Evolutionary conservation across 2,329 filamentous ascomycete species (phyloP), one percentile per base, ranked within the genome.

Genomic region (Penicillium brasilianum): DNA sequence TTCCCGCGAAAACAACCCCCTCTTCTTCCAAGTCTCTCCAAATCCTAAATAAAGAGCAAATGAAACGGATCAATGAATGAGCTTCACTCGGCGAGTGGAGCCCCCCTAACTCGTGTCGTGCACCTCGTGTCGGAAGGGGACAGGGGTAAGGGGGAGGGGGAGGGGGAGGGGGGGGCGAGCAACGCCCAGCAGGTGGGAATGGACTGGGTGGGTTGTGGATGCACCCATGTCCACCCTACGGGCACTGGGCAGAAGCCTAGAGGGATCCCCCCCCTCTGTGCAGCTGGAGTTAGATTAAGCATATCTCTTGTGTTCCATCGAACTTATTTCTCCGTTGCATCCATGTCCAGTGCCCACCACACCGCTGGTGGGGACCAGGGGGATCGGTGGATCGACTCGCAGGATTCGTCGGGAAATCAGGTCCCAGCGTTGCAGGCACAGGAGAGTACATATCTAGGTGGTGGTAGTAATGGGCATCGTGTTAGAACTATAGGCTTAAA

Each of bases 221-320:
- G 41, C 49, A 16, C 2, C 50, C 32, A 53, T 50, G 48, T 30
- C 50, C 50, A 50, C 32, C 14, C 58, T 57, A 50, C 57, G 11
- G 32, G 32, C 32, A 34, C 4, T 34, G 32, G 25, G 25, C 25
- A 28, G 25, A 28, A 6, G 25, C 25, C 25, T 6, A 28, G 25
- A 3, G 25, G 25, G 25, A 3, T 6, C 25, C 18, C 50, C 30
- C 30, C n/a, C 50, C 50, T 41, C 50, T 28, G 20, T 53, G 50
- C 61, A 64, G 66, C 61, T 69, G 68, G 65, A 68, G 68, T 70
- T 61, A 66, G 66, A 63, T 70, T 70, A 70, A 70, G 68, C 68
- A 70, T 70, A 70, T 70, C 66, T 69, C 61, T 58, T 58, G 60
- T 66, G 57, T 66, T 60, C 66, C 64, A 63, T 65, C 57, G 54